Evolutionary conservation across 148 eudicot species (phyloP), one percentile per base, ranked within the genome.

Genomic region (Dianthus caryophyllus): DNA sequence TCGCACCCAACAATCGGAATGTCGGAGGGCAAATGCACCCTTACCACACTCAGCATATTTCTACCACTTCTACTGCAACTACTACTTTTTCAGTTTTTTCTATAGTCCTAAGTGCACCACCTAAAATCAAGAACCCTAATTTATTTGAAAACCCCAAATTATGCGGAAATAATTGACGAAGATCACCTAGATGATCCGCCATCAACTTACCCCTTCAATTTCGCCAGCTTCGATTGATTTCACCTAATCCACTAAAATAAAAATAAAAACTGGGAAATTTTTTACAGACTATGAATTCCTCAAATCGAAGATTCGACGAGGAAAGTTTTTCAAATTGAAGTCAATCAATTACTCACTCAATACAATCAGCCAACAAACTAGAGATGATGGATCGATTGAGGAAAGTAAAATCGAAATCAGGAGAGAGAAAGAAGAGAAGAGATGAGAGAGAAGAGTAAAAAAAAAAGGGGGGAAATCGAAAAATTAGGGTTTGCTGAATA

Each of bases 1-100:
- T 94, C 99, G 30, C 97, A 88, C 15, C 97, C 97, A 68, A 91
- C 97, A 69, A 91, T 91, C 27, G 97, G 97, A 76, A 91, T 91
- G 43, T 94, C 99, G 72, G 99, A 94, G 51, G 99, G 99, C 15
- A 94, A 82, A 65, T 94, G 91, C 70, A 94, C 93, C 65, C 99
- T 76, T 26, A 84, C 74, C 80, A 94, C 93, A 66, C 75, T 90
- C 93, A 94, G 82, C 97, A 90, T 90, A 15, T 79, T 88, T 61
- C 62, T 67, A 66, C 64, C 62, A 69, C 82, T 78, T 22, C 80
- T 88, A 56, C 68, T 76, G 47, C 55, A 43, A 39, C 74, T 70
- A 31, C 71, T 39, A 56, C 72, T 27, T 50, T 51, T 55, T 52
- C 44, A 18, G 52, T 68, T 49, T 53, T 20, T 43, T 6, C 46